Evolutionary conservation across 768 basidiomycete species (phyloP).

Genomic region (Kwoniella europaea): DNA sequence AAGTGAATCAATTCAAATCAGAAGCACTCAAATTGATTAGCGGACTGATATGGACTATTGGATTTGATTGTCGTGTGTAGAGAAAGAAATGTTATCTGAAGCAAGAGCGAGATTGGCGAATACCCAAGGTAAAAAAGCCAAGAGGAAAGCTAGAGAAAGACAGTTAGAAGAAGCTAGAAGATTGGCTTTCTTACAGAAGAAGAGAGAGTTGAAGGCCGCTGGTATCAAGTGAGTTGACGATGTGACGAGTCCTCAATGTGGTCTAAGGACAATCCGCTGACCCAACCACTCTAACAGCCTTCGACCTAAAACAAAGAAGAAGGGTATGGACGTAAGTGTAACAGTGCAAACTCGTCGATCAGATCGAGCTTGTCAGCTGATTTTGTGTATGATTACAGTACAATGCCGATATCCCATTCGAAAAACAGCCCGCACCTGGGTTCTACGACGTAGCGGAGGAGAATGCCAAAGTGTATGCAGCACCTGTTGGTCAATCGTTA

Average conservation of each 20-base stretch:
- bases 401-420: conserved; percentile 97
- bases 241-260: no score
- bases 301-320: conserved; percentile 91
- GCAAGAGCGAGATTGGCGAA: conserved; percentile 97
- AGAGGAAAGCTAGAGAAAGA: conserved; percentile 95
- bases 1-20: conserved; percentile 42
- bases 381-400: conserved; percentile 64
- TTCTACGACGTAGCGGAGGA: conserved; percentile 98
- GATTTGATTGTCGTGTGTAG: conserved; percentile 59
- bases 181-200: conserved; percentile 94
- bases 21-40: background rate
- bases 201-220: conserved; percentile 94
- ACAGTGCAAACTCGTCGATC: no score
- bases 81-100: conserved; percentile 99
- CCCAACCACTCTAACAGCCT: conserved; percentile 63
- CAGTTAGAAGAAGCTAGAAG: conserved; percentile 95
- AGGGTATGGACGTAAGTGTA: conserved; percentile 88
- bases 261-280: background rate
- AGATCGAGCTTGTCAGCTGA: background rate
- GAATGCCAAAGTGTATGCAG: conserved; percentile 79
- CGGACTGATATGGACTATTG: no score
- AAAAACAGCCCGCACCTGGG: conserved; percentile 91
- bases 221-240: conserved; percentile 81
- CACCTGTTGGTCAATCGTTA: conserved; percentile 85
- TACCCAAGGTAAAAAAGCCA: conserved; percentile 99